phyloP scores from a whole-genome alignment of 2,329 filamentous ascomycete genomes.

The Claviceps purpurea region DNA sequence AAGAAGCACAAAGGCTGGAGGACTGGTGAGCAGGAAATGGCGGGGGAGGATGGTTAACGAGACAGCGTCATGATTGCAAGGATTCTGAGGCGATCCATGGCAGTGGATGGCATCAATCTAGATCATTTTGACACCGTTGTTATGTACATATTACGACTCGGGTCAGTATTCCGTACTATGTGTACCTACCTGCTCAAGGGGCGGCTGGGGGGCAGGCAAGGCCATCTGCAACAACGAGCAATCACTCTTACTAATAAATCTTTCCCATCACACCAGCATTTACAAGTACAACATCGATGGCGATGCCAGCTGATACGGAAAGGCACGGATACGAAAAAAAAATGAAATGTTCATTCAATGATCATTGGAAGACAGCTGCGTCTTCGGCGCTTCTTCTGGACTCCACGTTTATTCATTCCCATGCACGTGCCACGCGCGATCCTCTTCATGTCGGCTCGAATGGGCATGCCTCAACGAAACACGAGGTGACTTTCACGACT shows the following conservation, averaged over 20 bases:
- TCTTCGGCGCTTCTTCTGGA: background rate
- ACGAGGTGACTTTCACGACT: background rate
- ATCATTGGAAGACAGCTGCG: background rate
- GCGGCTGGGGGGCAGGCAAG: no score
- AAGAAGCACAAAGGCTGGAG: no score
- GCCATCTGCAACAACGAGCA: no score
- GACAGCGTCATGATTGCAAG: background rate
- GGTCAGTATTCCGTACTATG: no score
- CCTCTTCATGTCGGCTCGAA: background rate
- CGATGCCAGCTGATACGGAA: no score
- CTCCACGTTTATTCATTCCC: background rate
- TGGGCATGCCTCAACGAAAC: background rate
- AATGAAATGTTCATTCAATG: no score
- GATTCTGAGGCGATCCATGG: background rate
- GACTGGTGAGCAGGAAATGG: background rate
- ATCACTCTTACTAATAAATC: no score
- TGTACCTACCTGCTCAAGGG: no score
- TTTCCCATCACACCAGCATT: no score
- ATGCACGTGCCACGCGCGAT: background rate
- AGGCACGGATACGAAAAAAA: no score
- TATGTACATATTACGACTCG: no score
- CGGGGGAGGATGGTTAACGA: background rate
- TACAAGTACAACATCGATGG: no score
- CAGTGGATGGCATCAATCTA: background rate
- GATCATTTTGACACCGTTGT: background rate